Percentiles rank a stretch among this genome's conserved stretches.
These are phyloP conservation scores for Cantharellus cinnabarinus DNA, from an alignment of 768 basidiomycete species.

Conservation along the genomic window DNA sequence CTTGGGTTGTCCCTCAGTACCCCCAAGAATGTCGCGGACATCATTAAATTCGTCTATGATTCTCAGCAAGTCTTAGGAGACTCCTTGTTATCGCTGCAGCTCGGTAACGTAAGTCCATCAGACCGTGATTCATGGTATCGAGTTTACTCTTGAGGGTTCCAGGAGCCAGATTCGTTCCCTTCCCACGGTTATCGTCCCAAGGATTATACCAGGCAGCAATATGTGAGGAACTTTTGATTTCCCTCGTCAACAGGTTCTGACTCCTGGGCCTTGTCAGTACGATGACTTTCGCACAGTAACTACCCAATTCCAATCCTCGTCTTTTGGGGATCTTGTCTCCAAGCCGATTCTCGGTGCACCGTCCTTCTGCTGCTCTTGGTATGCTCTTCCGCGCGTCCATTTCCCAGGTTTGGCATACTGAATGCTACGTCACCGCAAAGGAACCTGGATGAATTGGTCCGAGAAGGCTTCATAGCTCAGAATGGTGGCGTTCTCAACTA, in stretches of 20 bases:
- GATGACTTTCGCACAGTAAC: background rate
- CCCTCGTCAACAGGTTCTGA: background rate
- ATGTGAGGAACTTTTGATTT: conserved; percentile 3
- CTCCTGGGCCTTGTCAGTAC: background rate
- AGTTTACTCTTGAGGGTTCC: too few species aligned
- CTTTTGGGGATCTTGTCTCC: background rate
- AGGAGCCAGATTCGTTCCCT: conserved; percentile 8
- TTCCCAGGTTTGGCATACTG: background rate
- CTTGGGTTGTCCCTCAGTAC: conserved; percentile 5
- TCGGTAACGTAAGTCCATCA: too few species aligned
- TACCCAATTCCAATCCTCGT: background rate
- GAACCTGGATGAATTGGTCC: conserved; percentile 3
- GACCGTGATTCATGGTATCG: too few species aligned
- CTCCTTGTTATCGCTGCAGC: too few species aligned
- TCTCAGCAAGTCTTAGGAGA: too few species aligned
- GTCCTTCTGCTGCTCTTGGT: background rate
- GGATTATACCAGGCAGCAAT: conserved; percentile 8
- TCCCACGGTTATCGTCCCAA: conserved; percentile 1
- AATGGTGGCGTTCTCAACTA: conserved; percentile 3
- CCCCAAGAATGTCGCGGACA: conserved; percentile 3
- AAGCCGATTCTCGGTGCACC: background rate
- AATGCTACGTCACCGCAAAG: background rate
- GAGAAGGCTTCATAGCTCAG: conserved; percentile 2
- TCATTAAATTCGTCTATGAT: background rate
- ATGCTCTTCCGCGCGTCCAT: background rate